These are phyloP conservation scores for Suillus fuscotomentosus DNA, from an alignment of 768 basidiomycete species.

Conservation along the genomic window DNA sequence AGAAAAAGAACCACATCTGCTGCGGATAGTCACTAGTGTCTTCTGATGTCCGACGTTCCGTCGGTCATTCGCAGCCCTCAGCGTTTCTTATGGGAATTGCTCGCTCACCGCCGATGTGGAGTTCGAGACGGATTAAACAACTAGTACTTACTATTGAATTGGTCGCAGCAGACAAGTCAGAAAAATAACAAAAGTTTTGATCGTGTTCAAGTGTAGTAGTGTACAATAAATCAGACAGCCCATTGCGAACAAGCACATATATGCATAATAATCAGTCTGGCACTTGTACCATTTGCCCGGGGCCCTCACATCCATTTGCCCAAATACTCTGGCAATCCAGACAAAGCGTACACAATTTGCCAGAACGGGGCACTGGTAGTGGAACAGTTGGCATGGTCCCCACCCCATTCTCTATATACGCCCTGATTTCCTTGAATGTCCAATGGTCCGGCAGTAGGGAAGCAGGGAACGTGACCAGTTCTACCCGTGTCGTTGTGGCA, in stretches of 20 bases:
- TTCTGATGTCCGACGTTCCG: too few species aligned
- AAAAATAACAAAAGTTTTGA: background rate
- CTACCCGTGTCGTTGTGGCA: too few species aligned
- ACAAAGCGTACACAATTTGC: background rate
- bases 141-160: background rate
- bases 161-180: background rate
- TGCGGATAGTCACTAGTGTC: too few species aligned
- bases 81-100: too few species aligned
- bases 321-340: background rate
- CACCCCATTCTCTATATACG: background rate
- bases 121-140: too few species aligned
- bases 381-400: background rate
- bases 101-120: too few species aligned
- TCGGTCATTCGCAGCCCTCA: too few species aligned
- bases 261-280: background rate
- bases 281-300: background rate
- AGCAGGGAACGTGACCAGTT: background rate
- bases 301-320: background rate
- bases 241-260: background rate
- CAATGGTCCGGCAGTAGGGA: background rate
- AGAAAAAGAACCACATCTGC: too few species aligned
- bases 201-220: background rate
- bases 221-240: background rate
- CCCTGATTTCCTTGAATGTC: background rate
- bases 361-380: background rate